phyloP scores from a whole-genome alignment of 805 yeast genomes.

The Novakomyces olei region DNA sequence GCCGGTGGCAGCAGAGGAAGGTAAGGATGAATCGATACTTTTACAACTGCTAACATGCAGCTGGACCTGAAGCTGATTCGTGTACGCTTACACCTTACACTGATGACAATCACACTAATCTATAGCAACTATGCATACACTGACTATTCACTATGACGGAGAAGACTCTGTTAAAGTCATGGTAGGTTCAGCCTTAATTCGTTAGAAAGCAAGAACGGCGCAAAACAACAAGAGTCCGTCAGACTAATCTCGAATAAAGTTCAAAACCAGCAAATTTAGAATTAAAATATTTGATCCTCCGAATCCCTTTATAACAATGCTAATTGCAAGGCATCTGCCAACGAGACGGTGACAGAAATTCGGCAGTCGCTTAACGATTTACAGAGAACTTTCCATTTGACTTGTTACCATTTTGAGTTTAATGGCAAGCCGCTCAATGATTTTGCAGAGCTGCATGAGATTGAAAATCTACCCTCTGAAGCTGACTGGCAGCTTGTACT shows the following conservation, averaged over 20 bases:
- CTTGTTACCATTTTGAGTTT: conserved; percentile 31
- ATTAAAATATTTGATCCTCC: not conserved
- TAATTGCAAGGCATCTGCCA: conserved; percentile 11
- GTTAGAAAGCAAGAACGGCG: not conserved
- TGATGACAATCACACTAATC: too few species aligned
- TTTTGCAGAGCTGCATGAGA: conserved; percentile 13
- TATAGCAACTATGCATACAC: too few species aligned
- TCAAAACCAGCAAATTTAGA: not conserved
- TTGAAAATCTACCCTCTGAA: conserved; percentile 15
- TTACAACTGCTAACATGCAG: too few species aligned
- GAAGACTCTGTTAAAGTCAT: too few species aligned
- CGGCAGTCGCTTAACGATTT: conserved; percentile 35
- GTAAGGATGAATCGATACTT: too few species aligned
- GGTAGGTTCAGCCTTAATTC: too few species aligned
- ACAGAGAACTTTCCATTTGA: conserved; percentile 34
- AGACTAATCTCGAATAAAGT: not conserved
- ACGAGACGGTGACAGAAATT: conserved; percentile 35
- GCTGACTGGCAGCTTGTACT: conserved; percentile 27
- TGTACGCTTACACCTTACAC: too few species aligned
- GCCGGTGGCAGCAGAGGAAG: too few species aligned
- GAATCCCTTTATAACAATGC: not conserved
- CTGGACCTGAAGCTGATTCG: too few species aligned
- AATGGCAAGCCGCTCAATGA: conserved; percentile 19
- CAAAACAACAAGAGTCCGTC: not conserved
- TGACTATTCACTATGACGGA: too few species aligned